Evolutionary conservation across 108 stramenopile genomes (phyloP).

Genomic region (Conticribra guillardii): DNA sequence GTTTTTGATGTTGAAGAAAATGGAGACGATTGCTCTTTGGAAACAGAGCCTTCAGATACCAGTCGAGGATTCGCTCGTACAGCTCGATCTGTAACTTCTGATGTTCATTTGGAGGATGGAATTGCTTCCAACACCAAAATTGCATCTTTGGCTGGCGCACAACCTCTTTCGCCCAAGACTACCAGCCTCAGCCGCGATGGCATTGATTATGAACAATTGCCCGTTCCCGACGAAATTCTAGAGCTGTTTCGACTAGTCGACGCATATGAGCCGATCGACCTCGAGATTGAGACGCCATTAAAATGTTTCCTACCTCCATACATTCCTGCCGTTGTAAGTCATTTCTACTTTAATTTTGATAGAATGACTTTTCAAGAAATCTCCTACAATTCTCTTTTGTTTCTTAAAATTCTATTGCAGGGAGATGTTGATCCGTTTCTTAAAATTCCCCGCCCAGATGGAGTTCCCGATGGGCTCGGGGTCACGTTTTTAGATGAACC

Average conservation of each 20-base stretch:
- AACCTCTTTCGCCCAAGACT: not conserved
- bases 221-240: slow-evolving; percentile 48
- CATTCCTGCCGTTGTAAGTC: slow-evolving; percentile 65
- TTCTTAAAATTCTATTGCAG: not conserved
- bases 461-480: slow-evolving; percentile 67
- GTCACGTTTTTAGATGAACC: slow-evolving; percentile 82
- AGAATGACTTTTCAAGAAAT: too few relatives aligned
- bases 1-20: too few relatives aligned
- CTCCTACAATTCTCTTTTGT: not conserved
- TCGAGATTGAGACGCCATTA: slow-evolving; percentile 75
- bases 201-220: slow-evolving; percentile 24
- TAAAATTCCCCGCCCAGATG: slow-evolving; percentile 76
- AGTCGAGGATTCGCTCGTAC: too few relatives aligned
- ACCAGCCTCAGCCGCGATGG: not conserved
- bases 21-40: too few relatives aligned
- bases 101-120: too few relatives aligned
- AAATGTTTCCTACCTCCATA: slow-evolving; percentile 84
- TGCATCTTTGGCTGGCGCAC: too few relatives aligned
- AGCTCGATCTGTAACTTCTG: too few relatives aligned
- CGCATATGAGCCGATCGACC: slow-evolving; percentile 75
- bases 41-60: too few relatives aligned
- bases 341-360: not conserved
- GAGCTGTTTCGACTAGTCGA: slow-evolving; percentile 60
- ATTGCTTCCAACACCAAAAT: too few relatives aligned
- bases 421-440: slow-evolving; percentile 90